phyloP scores from a whole-genome alignment of 257 asterid genomes.

The Lavandula angustifolia region DNA sequence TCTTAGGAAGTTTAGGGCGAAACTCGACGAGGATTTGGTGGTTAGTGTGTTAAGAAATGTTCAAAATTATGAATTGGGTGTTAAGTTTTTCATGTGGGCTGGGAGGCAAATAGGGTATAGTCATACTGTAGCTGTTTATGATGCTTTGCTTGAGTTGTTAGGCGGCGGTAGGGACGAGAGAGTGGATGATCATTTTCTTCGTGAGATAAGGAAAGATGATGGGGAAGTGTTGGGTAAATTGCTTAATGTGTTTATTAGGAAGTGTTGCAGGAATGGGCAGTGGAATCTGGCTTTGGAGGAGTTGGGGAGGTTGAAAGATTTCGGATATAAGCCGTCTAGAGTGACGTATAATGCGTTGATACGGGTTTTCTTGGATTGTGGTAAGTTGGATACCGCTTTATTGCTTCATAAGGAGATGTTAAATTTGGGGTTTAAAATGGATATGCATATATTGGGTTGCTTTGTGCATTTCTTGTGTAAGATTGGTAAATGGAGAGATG shows the following conservation, averaged over 20 bases:
- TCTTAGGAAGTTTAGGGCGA: constrained; percentile 71
- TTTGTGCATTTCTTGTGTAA: constrained; percentile 66
- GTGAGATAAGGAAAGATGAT: constrained; percentile 65
- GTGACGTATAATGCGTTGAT: constrained; percentile 69
- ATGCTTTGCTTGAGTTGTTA: constrained; percentile 68
- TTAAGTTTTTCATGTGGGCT: constrained; percentile 91
- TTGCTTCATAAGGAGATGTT: constrained; percentile 85
- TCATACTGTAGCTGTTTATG: constrained; percentile 63
- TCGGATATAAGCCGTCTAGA: constrained; percentile 73
- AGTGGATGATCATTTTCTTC: constrained; percentile 47
- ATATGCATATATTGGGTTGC: constrained; percentile 56
- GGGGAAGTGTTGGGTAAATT: constrained; percentile 66
- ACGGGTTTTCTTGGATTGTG: constrained; percentile 70
- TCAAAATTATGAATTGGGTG: constrained; percentile 64
- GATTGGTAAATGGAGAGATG: constrained; percentile 86
- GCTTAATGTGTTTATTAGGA: constrained; percentile 75
- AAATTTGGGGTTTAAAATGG: constrained; percentile 66
- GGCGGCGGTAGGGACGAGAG: constrained; percentile 40
- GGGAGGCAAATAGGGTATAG: constrained; percentile 88
- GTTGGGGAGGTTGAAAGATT: constrained; percentile 82
- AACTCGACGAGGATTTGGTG: constrained; percentile 63
- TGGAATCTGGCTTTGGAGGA: constrained; percentile 94
- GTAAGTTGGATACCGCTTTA: constrained; percentile 64
- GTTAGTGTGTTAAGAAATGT: constrained; percentile 67
- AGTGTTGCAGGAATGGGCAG: constrained; percentile 74